These are phyloP conservation scores for Stephania japonica DNA, from an alignment of 164 flowering plant genomes.

Conservation along the genomic window DNA sequence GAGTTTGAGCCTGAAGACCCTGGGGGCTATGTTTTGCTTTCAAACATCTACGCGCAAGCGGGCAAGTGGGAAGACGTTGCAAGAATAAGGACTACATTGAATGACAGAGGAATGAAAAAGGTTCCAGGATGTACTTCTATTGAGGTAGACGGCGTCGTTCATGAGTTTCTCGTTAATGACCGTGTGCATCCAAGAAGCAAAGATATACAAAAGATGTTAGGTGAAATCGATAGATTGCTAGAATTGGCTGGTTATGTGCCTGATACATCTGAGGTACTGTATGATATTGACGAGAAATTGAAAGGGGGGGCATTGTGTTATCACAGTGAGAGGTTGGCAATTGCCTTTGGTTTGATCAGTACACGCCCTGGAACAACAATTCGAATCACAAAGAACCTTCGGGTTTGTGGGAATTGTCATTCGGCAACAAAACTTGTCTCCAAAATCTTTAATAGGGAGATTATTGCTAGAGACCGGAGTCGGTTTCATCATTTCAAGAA, in stretches of 20 bases:
- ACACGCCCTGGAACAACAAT: constrained; percentile 13
- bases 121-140: constrained; percentile 17
- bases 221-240: constrained; percentile 7
- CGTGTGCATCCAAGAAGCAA: constrained; percentile 4
- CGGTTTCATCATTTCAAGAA: constrained; percentile 13
- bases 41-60: constrained; percentile 12
- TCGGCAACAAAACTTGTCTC: constrained; percentile 15
- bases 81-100: constrained; percentile 9
- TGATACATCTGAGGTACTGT: constrained; percentile 15
- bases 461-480: constrained; percentile 15
- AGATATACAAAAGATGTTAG: constrained; percentile 11
- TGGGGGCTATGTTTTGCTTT: constrained; percentile 9
- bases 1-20: constrained; percentile 13
- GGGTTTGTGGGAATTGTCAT: constrained; percentile 17
- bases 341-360: constrained; percentile 17
- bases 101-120: constrained; percentile 15
- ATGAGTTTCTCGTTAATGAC: constrained; percentile 15
- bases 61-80: constrained; percentile 16
- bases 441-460: constrained; percentile 15
- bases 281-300: constrained; percentile 24
- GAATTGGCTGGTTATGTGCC: constrained; percentile 10
- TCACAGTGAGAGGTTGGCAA: constrained; percentile 18
- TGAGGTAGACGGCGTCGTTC: constrained; percentile 15
- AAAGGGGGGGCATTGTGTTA: constrained; percentile 18
- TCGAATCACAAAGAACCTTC: constrained; percentile 15